Conservation (phyloP, 805 yeast species). For the Clavispora carvajalis region DNA sequence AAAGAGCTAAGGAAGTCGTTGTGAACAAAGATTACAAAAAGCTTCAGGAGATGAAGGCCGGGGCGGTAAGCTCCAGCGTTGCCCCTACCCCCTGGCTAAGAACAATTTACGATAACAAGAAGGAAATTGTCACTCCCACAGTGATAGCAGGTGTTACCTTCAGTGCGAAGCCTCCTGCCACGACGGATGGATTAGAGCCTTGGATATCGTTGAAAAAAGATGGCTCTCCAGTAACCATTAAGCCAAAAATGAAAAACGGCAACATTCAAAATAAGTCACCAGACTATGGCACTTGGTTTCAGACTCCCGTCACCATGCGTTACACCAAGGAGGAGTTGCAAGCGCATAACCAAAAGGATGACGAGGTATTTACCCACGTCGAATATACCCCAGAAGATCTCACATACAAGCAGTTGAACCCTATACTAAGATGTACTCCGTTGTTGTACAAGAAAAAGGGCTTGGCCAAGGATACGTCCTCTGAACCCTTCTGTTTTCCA, state of each 20-base stretch:
- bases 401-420: conserved; percentile 68
- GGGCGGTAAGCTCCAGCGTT: conserved; percentile 9
- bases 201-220: conserved; percentile 77
- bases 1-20: conserved; percentile 26
- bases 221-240: conserved; percentile 75
- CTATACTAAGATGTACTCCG: conserved; percentile 83
- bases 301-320: conserved; percentile 56
- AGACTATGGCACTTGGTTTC: conserved; percentile 70
- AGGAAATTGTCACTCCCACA: conserved; percentile 61
- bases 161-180: conserved; percentile 64
- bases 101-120: conserved; percentile 52
- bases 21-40: conserved; percentile 26
- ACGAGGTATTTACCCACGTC: conserved; percentile 53
- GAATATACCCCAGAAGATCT: conserved; percentile 59
- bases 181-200: conserved; percentile 65
- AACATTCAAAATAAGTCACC: conserved; percentile 62
- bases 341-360: conserved; percentile 69
- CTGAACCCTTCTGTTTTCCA: conserved; percentile 88
- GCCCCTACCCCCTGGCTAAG: conserved; percentile 55
- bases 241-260: conserved; percentile 73
- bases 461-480: conserved; percentile 43
- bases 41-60: conserved; percentile 17
- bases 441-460: conserved; percentile 65
- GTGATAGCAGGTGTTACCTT: conserved; percentile 61
- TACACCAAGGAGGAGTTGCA: conserved; percentile 58